phyloP scores from a whole-genome alignment of 2,329 filamentous ascomycete genomes.

The Fusarium gaditjirri region DNA sequence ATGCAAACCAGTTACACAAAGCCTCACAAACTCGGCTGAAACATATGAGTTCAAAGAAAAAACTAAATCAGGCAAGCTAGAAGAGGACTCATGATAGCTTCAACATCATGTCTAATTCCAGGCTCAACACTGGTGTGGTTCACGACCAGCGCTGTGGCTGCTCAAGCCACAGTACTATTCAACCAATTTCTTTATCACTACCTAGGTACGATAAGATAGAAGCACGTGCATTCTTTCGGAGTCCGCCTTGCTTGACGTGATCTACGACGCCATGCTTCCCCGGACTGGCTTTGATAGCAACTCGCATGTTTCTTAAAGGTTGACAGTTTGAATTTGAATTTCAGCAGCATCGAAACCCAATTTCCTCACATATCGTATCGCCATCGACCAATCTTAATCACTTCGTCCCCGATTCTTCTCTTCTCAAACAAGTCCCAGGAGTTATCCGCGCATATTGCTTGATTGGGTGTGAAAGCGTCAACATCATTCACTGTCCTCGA shows the following conservation, averaged over 20 bases:
- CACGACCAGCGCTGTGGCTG: background rate
- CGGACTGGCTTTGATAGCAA: constrained; percentile 31
- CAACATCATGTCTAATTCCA: background rate
- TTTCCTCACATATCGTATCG: constrained; percentile 2
- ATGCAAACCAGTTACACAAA: background rate
- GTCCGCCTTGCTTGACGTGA: constrained; percentile 42
- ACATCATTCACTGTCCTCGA: constrained; percentile 25
- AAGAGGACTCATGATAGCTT: constrained; percentile 10
- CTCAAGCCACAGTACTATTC: constrained; percentile 8
- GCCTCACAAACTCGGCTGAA: background rate
- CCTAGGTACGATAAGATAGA: constrained; percentile 36
- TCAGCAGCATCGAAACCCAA: constrained; percentile 20
- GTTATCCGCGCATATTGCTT: constrained; percentile 23
- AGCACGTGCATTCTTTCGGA: constrained; percentile 39
- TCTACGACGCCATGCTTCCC: constrained; percentile 38
- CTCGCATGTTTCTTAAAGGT: constrained; percentile 31
- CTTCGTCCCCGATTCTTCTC: constrained; percentile 9
- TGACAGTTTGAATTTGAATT: constrained; percentile 10
- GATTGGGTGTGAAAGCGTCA: constrained; percentile 29
- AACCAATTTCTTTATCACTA: constrained; percentile 29
- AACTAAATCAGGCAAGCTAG: background rate
- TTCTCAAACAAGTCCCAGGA: background rate
- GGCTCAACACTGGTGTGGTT: background rate
- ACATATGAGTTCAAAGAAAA: background rate
- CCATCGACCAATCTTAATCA: background rate